Percentiles rank a stretch among this genome's conserved stretches.
Evolutionary conservation across 2,329 filamentous ascomycete genomes (phyloP).

Genomic region (Dactylellina leptospora): DNA sequence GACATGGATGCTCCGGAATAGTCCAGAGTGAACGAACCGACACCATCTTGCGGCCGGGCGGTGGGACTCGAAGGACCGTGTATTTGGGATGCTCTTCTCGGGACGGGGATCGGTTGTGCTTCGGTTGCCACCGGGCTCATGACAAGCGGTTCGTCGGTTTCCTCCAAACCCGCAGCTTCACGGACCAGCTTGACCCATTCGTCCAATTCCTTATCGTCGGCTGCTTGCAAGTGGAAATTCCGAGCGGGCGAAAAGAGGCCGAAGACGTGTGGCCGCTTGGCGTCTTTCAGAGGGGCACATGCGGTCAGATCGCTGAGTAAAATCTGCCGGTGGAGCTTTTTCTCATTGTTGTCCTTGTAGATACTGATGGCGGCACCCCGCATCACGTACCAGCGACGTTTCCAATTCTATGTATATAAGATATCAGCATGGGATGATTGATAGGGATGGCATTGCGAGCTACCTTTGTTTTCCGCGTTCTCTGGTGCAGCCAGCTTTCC

Average conservation of each 20-base stretch:
- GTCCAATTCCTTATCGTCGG: slow-evolving; percentile 75
- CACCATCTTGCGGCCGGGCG: slow-evolving; percentile 57
- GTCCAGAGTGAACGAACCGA: slow-evolving; percentile 71
- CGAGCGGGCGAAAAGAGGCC: slow-evolving; percentile 89
- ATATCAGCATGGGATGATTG: slow-evolving; percentile 27
- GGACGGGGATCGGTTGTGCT: slow-evolving; percentile 42
- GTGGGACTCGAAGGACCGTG: slow-evolving; percentile 39
- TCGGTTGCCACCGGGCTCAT: slow-evolving; percentile 69
- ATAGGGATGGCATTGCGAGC: too few species aligned
- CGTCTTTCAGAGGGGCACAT: slow-evolving; percentile 85
- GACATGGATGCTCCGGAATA: slow-evolving; percentile 68
- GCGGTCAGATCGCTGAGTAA: slow-evolving; percentile 89
- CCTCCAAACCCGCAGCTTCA: slow-evolving; percentile 80
- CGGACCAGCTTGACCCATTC: slow-evolving; percentile 88
- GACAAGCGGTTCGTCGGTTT: slow-evolving; percentile 83
- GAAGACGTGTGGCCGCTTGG: slow-evolving; percentile 87
- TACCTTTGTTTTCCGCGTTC: slow-evolving; percentile 93
- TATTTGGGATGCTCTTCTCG: slow-evolving; percentile 22
- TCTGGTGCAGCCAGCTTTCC: slow-evolving; percentile 83
- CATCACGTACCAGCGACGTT: slow-evolving; percentile 85
- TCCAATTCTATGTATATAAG: slow-evolving; percentile 75
- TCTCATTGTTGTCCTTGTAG: slow-evolving; percentile 91
- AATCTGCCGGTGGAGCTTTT: slow-evolving; percentile 86
- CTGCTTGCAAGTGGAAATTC: slow-evolving; percentile 89
- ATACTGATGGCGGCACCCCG: slow-evolving; percentile 89